These are phyloP conservation scores for Agaricales sp. DNA, from an alignment of 1,284 basidiomycete genomes.

Conservation along the genomic window DNA sequence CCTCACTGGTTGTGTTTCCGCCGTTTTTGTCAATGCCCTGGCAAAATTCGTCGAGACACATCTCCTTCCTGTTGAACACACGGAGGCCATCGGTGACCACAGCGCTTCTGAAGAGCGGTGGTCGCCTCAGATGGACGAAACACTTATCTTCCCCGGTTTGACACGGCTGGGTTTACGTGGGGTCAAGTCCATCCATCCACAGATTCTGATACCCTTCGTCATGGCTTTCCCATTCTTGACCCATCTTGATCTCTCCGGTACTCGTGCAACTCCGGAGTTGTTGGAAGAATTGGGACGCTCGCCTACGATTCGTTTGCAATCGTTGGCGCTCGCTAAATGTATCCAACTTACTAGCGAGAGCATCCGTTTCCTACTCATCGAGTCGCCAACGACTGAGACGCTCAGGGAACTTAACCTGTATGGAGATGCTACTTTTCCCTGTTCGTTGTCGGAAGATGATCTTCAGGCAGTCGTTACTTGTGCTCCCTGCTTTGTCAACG, in stretches of 20 bases:
- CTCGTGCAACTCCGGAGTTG: constrained; percentile 73
- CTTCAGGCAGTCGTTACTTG: constrained; percentile 57
- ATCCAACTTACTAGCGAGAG: constrained; percentile 73
- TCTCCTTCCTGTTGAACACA: constrained; percentile 41
- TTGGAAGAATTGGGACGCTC: constrained; percentile 60
- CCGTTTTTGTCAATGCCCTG: constrained; percentile 78
- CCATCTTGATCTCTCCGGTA: constrained; percentile 84
- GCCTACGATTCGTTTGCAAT: constrained; percentile 56
- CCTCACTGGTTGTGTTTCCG: constrained; percentile 89
- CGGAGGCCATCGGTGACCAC: constrained; percentile 27
- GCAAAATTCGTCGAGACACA: constrained; percentile 74
- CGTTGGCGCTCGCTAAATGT: constrained; percentile 85
- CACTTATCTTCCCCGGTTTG: constrained; percentile 64
- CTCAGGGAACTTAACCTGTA: constrained; percentile 83
- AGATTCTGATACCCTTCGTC: constrained; percentile 72
- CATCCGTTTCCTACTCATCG: constrained; percentile 67
- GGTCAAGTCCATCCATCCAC: constrained; percentile 66
- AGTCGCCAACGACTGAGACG: constrained; percentile 52
- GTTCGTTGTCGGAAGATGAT: constrained; percentile 66
- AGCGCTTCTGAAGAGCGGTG: constrained; percentile 22
- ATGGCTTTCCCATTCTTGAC: constrained; percentile 82
- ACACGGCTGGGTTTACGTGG: constrained; percentile 81
- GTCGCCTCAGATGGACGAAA: constrained; percentile 29
- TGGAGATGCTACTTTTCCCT: constrained; percentile 80
- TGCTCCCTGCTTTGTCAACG: constrained; percentile 78